Percentiles rank a stretch among this genome's conserved stretches.
Conservation (phyloP, 2,329 filamentous ascomycete species). For the Waltergamsia citrina region DNA sequence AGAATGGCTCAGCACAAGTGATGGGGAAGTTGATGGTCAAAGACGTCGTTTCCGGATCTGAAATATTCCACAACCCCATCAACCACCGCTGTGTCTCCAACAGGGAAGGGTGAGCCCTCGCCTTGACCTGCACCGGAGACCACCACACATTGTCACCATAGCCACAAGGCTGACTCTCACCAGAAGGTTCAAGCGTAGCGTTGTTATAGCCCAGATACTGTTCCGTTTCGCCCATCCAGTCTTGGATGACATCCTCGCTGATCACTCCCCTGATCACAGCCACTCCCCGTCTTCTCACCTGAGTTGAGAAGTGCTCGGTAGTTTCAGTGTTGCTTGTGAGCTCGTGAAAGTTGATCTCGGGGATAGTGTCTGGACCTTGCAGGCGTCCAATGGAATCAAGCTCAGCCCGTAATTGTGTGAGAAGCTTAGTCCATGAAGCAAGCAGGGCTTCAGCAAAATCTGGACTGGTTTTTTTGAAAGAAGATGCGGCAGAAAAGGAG, state of each 20-base stretch:
- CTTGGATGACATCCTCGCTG: constrained; percentile 49
- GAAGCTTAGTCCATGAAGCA: constrained; percentile 33
- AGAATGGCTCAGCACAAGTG: constrained; percentile 60
- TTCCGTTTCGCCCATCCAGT: constrained; percentile 54
- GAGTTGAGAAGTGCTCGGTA: constrained; percentile 21
- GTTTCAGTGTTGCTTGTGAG: constrained; percentile 26
- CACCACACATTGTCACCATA: constrained; percentile 72
- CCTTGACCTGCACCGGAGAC: constrained; percentile 58
- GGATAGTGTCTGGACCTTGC: constrained; percentile 38
- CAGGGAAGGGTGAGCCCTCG: constrained; percentile 55
- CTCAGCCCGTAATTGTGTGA: constrained; percentile 33
- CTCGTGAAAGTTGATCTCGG: constrained; percentile 36
- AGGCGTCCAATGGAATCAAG: constrained; percentile 39
- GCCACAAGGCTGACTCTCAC: constrained; percentile 42
- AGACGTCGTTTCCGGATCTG: background rate
- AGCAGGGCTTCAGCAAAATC: too few species aligned
- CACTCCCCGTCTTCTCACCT: constrained; percentile 27
- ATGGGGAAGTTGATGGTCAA: constrained; percentile 3
- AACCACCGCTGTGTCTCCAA: constrained; percentile 51
- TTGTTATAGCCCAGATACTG: constrained; percentile 48
- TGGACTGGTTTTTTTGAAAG: too few species aligned
- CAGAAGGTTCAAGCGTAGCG: constrained; percentile 37
- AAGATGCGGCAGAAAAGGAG: too few species aligned
- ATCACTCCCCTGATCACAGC: constrained; percentile 59
- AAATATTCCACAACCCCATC: constrained; percentile 30